phyloP scores from a whole-genome alignment of 257 asterid species.

The Cynanchum wilfordii region DNA sequence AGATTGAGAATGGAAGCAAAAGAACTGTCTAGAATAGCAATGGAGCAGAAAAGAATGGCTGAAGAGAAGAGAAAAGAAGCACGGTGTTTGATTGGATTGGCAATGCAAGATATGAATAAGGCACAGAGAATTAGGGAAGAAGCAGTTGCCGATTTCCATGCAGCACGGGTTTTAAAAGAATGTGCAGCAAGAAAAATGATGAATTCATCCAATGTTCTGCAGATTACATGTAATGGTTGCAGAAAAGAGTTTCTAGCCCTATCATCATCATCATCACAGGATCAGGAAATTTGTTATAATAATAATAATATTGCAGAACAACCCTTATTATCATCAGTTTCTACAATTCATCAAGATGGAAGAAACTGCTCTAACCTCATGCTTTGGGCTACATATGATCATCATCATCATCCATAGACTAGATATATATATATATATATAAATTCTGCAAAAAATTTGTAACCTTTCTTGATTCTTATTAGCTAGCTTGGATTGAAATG shows the following conservation, averaged over 20 bases:
- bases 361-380: neutral
- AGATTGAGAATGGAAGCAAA: constrained; percentile 28
- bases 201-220: constrained; percentile 14
- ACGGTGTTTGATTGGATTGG: constrained; percentile 28
- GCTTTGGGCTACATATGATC: constrained; percentile 4
- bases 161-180: constrained; percentile 20
- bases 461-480: neutral
- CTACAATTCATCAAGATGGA: neutral
- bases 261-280: neutral
- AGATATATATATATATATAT: too few species aligned
- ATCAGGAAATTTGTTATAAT: constrained; percentile 2
- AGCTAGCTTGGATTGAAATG: neutral
- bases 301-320: neutral
- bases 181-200: constrained; percentile 15
- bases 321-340: constrained; percentile 8
- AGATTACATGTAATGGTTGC: constrained; percentile 30
- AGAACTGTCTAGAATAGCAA: constrained; percentile 25
- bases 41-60: constrained; percentile 31
- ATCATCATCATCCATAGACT: neutral
- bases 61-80: constrained; percentile 31
- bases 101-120: constrained; percentile 32
- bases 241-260: constrained; percentile 18
- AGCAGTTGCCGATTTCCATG: constrained; percentile 20
- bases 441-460: neutral
- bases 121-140: constrained; percentile 33